These are phyloP conservation scores for Fusarium vanettenii DNA, from an alignment of 2,329 filamentous ascomycete species.

Conservation along the genomic window DNA sequence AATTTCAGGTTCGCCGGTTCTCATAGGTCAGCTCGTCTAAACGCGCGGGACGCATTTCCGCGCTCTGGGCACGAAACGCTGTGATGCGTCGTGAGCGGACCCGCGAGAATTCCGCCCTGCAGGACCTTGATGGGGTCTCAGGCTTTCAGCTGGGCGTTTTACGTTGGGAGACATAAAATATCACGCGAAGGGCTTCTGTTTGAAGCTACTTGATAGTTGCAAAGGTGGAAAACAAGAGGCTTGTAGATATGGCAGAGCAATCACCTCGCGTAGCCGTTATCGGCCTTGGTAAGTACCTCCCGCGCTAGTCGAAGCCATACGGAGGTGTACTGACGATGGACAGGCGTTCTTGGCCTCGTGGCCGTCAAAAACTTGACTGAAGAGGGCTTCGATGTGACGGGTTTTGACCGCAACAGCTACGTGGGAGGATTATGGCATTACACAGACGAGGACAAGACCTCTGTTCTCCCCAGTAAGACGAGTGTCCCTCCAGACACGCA, in stretches of 20 bases:
- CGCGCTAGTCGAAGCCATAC: not conserved
- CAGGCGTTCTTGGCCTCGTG: conserved; percentile 51
- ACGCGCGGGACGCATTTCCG: conserved; percentile 9
- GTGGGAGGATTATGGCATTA: conserved; percentile 59
- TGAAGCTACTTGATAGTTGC: not conserved
- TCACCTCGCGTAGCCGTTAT: conserved; percentile 43
- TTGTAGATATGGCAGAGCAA: conserved; percentile 17
- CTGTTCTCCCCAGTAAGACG: conserved; percentile 49
- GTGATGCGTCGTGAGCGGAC: not conserved
- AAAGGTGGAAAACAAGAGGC: not conserved
- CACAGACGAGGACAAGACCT: conserved; percentile 52
- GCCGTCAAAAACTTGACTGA: conserved; percentile 56
- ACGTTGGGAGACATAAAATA: not conserved
- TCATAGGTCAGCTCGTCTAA: not conserved
- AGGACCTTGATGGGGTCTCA: conserved; percentile 19
- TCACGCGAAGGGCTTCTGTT: not conserved
- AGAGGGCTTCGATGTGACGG: conserved; percentile 56
- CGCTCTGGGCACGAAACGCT: not conserved
- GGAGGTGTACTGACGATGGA: not conserved
- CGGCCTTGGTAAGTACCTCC: conserved; percentile 40
- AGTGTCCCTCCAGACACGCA: not conserved
- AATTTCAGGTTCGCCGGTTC: not conserved
- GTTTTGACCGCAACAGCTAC: conserved; percentile 54
- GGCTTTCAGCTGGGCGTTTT: conserved; percentile 20
- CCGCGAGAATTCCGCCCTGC: conserved; percentile 14